Base-by-base conservation (phyloP, 1,284 basidiomycete species). In the Taiwanofungus camphoratus region DNA sequence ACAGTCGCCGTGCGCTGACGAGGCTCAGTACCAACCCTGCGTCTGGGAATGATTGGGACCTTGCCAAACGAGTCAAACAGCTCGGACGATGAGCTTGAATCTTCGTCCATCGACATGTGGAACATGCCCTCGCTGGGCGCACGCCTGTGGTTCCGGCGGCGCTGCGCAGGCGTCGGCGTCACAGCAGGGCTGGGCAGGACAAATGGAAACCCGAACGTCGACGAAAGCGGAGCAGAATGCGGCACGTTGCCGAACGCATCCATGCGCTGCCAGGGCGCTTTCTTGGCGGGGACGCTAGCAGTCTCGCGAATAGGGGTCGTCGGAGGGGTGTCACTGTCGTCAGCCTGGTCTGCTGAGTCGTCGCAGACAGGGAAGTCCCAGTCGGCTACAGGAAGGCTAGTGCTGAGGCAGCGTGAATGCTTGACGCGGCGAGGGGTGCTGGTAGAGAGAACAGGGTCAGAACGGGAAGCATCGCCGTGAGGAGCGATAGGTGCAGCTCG, bases 111-210 rank as follows among this genome's bases (percentile, higher is more conserved):
- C 41, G 77, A 81, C 75, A 85, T 77, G 52, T 68, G 61, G 59
- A 85, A 85, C 11, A 85, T 67, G 39, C 78, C 77, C 42, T 83
- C 82, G 53, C 78, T 83, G 2, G 82, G 79, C 1, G 71, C 67
- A 41, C 80, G 73, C 29, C 61, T 63, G 54, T 83, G 81, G 49
- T 68, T 67, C 45, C 69, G 67, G 22, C 55, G 60, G 30, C 57
- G 57, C 48, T 63, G 64, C 4, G 58, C 61, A 23, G 58, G 59
- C n/a, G 65, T 62, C 34, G 68, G 66, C 29, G 66, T 66, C 8
- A 65, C 61, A 12, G 63, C 62, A 12, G 58, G 59, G 33, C 50
- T 56, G 16, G 50, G 47, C 9, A 44, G 39, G 21, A 43, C 54
- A 52, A 74, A 73, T 1, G 74, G 66, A 50, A 73, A 75, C 2